Conservation (phyloP, 345 rosid genomes). For the Schrenkiella parvula region DNA sequence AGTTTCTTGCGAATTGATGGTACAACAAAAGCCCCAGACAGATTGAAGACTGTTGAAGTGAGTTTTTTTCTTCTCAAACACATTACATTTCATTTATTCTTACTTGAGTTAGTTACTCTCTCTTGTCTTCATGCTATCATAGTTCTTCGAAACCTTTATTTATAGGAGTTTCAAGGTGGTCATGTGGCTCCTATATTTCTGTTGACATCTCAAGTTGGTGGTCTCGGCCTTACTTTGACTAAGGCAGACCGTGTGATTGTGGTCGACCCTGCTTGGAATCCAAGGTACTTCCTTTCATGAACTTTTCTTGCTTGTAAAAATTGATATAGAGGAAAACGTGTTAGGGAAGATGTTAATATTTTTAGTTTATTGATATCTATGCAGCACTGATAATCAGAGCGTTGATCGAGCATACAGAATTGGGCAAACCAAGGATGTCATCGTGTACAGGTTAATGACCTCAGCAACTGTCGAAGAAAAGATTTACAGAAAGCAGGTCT, state of each 20-base stretch:
- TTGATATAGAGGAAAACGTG: neutral
- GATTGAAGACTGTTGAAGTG: slow-evolving; percentile 80
- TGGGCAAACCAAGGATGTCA: slow-evolving; percentile 89
- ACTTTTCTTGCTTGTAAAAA: slow-evolving; percentile 1
- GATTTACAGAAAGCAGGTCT: slow-evolving; percentile 93
- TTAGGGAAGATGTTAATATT: neutral
- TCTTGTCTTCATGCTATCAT: slow-evolving; percentile 21
- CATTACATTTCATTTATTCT: neutral
- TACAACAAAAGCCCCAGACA: slow-evolving; percentile 79
- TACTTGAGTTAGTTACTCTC: neutral
- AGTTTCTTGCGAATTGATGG: slow-evolving; percentile 88
- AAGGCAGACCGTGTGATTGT: slow-evolving; percentile 85
- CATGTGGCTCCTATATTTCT: slow-evolving; percentile 80
- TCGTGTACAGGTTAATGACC: slow-evolving; percentile 92
- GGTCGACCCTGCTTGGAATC: neutral
- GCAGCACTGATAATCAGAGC: slow-evolving; percentile 95
- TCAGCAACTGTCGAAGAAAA: slow-evolving; percentile 99
- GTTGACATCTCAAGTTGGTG: slow-evolving; percentile 97
- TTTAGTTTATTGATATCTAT: slow-evolving; percentile 5
- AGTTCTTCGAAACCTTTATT: slow-evolving; percentile 3
- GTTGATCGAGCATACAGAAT: slow-evolving; percentile 99
- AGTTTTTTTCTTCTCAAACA: slow-evolving; percentile 19
- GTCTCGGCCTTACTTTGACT: slow-evolving; percentile 96
- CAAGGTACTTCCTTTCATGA: neutral
- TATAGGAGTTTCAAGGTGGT: slow-evolving; percentile 85